phyloP scores from a whole-genome alignment of 345 rosid species.

The Aquilaria yunnanensis region DNA sequence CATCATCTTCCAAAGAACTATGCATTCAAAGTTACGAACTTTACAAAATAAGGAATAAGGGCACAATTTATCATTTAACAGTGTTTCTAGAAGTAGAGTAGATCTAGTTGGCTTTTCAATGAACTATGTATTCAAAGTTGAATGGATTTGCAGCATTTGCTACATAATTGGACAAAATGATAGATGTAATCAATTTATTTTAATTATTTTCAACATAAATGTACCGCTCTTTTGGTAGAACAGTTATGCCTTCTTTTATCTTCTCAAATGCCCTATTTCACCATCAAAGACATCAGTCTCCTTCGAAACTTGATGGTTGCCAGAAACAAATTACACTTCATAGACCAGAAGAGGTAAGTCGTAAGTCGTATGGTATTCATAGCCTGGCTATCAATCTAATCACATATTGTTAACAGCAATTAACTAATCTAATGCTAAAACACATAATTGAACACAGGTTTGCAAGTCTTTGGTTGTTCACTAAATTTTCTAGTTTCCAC shows the following conservation, averaged over 20 bases:
- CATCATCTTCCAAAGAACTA: no score
- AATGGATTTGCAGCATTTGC: no score
- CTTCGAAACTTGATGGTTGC: conserved; percentile 12
- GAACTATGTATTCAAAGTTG: no score
- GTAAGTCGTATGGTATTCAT: not conserved
- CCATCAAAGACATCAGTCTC: conserved; percentile 7
- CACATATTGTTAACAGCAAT: not conserved
- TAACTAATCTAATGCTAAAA: not conserved
- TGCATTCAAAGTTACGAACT: no score
- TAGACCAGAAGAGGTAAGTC: conserved; percentile 6
- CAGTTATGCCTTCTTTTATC: not conserved
- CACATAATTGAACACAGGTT: conserved; percentile 17
- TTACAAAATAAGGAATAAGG: not conserved
- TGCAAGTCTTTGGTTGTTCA: conserved; percentile 7
- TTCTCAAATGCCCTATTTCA: no score
- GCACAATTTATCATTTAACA: no score
- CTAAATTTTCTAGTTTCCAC: conserved; percentile 2
- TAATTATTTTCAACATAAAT: no score
- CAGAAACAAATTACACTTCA: conserved; percentile 19
- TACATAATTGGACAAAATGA: no score
- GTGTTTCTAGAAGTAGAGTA: no score
- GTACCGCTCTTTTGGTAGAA: not conserved
- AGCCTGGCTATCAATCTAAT: not conserved
- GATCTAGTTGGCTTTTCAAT: no score
- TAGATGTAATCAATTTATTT: no score